Conservation (phyloP, 108 stramenopile species). For the Cyclotella atomus region DNA sequence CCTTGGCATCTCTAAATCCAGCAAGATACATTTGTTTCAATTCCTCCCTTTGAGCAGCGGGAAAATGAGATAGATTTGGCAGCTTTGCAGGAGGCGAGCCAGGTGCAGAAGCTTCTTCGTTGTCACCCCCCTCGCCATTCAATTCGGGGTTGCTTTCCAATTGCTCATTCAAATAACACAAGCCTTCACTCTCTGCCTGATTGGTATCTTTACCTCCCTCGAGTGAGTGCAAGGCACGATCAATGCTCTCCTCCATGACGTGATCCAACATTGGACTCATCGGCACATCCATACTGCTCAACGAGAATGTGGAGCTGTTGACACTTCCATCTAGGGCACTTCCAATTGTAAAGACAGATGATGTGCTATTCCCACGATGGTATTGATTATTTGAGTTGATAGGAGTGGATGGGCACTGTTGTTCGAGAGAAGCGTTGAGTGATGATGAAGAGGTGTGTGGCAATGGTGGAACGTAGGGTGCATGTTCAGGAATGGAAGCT, state of each 20-base stretch:
- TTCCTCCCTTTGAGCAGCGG: conserved; percentile 65
- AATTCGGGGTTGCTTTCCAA: background rate
- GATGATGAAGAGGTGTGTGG: background rate
- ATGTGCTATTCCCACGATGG: background rate
- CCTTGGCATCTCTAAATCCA: conserved; percentile 79
- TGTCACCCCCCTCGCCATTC: background rate
- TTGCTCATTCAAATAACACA: conserved; percentile 1
- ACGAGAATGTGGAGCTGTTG: background rate
- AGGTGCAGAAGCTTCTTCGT: background rate
- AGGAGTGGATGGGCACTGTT: background rate
- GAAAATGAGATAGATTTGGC: conserved; percentile 31
- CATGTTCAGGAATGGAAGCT: conserved; percentile 4
- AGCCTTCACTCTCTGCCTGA: conserved; percentile 4
- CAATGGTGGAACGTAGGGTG: background rate
- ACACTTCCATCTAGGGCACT: background rate
- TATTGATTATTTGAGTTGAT: background rate
- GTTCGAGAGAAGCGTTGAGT: conserved; percentile 3
- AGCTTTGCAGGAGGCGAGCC: conserved; percentile 4
- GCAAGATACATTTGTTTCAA: conserved; percentile 88
- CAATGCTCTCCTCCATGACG: conserved; percentile 24
- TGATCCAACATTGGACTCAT: conserved; percentile 19
- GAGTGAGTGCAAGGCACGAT: conserved; percentile 10
- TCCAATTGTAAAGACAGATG: conserved; percentile 4
- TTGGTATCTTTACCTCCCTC: conserved; percentile 1
- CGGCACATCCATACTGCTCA: background rate